phyloP scores from a whole-genome alignment of 192 early-diverging fungal genomes.

The Coemansia asiatica region DNA sequence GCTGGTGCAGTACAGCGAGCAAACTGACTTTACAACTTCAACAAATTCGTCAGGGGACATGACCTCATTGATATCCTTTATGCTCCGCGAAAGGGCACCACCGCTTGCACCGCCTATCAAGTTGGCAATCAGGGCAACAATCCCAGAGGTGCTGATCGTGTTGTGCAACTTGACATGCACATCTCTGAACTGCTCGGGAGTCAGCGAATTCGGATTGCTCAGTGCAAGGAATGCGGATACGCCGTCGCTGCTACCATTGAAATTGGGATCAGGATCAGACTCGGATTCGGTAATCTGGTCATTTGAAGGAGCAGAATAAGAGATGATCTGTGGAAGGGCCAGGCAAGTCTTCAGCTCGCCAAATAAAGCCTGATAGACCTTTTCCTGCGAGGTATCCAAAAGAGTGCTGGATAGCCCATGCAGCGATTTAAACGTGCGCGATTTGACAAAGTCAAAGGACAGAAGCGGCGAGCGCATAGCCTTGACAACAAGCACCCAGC shows the following conservation, averaged over 20 bases:
- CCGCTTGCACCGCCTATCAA: constrained; percentile 43
- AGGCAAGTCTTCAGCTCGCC: constrained; percentile 33
- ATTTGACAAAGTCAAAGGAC: constrained; percentile 53
- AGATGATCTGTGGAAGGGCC: constrained; percentile 10
- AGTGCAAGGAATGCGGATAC: constrained; percentile 29
- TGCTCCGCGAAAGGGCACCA: constrained; percentile 35
- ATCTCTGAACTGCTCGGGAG: constrained; percentile 20
- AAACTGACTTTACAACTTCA: constrained; percentile 17
- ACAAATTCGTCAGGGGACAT: constrained; percentile 39
- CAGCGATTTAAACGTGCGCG: constrained; percentile 51
- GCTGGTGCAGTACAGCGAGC: constrained; percentile 19
- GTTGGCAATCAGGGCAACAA: constrained; percentile 39
- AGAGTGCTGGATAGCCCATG: constrained; percentile 45
- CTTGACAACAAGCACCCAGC: constrained; percentile 48
- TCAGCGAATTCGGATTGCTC: constrained; percentile 27
- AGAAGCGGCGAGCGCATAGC: constrained; percentile 49
- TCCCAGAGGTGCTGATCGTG: constrained; percentile 27
- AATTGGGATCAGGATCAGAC: too few relatives aligned
- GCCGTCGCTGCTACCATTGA: neutral
- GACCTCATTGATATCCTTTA: constrained; percentile 32
- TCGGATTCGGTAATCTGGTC: neutral
- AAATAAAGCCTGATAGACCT: constrained; percentile 39
- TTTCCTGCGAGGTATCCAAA: constrained; percentile 48
- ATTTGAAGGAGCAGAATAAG: neutral
- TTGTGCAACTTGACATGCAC: constrained; percentile 34